A percentile compares a stretch with the other conserved stretches of the same genome.
Conservation (phyloP, 73 alveolate species). For the Tetrahymena elliotti region DNA sequence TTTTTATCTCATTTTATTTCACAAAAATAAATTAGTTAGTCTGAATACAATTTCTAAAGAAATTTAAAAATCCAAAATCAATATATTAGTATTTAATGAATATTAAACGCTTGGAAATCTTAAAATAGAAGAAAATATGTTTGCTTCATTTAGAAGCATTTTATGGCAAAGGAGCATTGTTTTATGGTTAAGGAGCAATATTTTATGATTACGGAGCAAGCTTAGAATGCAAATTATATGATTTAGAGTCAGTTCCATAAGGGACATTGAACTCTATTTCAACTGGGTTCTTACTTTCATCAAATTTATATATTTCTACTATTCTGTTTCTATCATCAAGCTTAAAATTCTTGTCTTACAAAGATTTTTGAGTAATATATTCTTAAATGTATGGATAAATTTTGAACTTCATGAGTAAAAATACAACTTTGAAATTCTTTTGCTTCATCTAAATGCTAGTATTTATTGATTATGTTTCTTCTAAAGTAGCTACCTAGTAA, state of each 20-base stretch:
- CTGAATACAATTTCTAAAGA: no score
- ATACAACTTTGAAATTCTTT: neutral
- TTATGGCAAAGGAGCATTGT: neutral
- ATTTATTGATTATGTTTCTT: neutral
- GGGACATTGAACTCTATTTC: neutral
- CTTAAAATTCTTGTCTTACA: neutral
- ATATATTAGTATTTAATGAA: no score
- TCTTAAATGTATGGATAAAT: neutral
- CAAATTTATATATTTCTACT: neutral
- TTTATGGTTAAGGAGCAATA: neutral
- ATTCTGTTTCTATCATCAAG: neutral
- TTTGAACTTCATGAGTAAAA: neutral
- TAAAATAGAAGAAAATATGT: no score
- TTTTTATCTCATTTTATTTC: no score
- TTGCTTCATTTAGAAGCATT: neutral
- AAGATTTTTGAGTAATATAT: neutral
- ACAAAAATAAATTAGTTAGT: no score
- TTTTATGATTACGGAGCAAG: neutral
- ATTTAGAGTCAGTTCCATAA: neutral
- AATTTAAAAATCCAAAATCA: no score
- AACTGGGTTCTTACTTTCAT: neutral
- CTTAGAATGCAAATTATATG: neutral
- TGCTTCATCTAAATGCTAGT: neutral
- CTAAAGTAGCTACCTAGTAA: neutral
- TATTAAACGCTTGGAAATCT: no score